These are phyloP conservation scores for Plasmopara viticola DNA, from an alignment of 352 stramenopile genomes.

Conservation along the genomic window DNA sequence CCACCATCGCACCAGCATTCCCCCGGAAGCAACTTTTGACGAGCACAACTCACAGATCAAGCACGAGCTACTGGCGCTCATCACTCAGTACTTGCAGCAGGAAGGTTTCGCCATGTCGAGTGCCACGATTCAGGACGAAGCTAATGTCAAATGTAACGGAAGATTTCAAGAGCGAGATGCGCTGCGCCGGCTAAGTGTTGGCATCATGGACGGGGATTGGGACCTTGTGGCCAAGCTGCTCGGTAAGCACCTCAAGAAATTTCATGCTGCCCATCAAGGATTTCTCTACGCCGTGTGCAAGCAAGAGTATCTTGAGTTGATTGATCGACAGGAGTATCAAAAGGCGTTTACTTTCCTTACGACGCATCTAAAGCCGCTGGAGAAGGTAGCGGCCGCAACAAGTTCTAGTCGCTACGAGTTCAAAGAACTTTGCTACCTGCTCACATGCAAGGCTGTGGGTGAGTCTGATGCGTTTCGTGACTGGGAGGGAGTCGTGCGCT, in stretches of 20 bases:
- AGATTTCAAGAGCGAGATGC: constrained; percentile 66
- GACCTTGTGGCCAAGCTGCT: constrained; percentile 78
- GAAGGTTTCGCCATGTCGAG: constrained; percentile 76
- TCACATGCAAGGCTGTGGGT: constrained; percentile 83
- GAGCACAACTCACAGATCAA: constrained; percentile 66
- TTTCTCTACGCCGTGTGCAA: constrained; percentile 87
- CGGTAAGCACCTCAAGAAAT: constrained; percentile 76
- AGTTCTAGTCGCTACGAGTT: constrained; percentile 79
- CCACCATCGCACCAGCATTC: constrained; percentile 79
- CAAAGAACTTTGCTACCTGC: constrained; percentile 83
- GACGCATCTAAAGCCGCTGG: constrained; percentile 82
- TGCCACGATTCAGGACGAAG: constrained; percentile 83
- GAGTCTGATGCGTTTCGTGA: constrained; percentile 80
- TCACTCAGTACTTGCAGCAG: constrained; percentile 82
- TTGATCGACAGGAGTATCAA: constrained; percentile 85
- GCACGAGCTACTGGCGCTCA: constrained; percentile 76
- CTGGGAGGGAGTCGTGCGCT: constrained; percentile 75
- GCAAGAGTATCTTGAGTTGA: constrained; percentile 86
- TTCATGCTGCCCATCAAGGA: constrained; percentile 68
- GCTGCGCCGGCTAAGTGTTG: constrained; percentile 61
- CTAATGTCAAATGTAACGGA: constrained; percentile 77
- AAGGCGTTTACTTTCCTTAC: constrained; percentile 88
- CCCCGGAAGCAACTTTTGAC: constrained; percentile 77
- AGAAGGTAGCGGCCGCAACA: constrained; percentile 67
- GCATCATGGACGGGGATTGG: constrained; percentile 82